Evolutionary conservation across 129 eudicot genomes (phyloP).

Genomic region (Artemisia annua): DNA sequence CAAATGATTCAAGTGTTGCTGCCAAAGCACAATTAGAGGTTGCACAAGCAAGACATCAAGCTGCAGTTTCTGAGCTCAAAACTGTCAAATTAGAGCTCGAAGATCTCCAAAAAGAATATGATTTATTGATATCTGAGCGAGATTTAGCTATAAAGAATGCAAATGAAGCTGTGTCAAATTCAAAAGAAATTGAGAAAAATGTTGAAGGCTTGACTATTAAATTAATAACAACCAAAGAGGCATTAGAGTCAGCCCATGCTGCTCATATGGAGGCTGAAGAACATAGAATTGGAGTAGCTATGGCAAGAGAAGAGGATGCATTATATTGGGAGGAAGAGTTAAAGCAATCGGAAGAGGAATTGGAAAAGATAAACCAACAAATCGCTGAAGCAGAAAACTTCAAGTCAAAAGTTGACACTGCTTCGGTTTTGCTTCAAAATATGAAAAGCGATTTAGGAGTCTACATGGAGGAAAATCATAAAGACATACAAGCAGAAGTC

Average conservation of each 20-base stretch:
- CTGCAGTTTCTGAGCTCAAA: conserved; percentile 63
- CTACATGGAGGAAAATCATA: conserved; percentile 66
- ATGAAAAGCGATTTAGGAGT: conserved; percentile 67
- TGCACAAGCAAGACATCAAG: conserved; percentile 61
- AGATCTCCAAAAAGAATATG: conserved; percentile 50
- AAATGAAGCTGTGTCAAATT: conserved; percentile 47
- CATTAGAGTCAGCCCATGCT: conserved; percentile 76
- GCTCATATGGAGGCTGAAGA: conserved; percentile 91
- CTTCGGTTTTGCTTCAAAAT: conserved; percentile 47
- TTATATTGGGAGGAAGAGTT: conserved; percentile 60
- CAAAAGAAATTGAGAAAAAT: conserved; percentile 61
- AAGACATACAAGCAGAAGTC: conserved; percentile 48
- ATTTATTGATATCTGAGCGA: conserved; percentile 42
- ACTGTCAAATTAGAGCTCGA: conserved; percentile 50
- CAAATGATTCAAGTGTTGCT: conserved; percentile 67
- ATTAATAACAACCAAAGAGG: conserved; percentile 67
- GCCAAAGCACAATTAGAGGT: conserved; percentile 88
- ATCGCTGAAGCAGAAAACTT: conserved; percentile 45
- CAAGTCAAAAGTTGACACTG: conserved; percentile 53
- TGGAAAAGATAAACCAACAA: conserved; percentile 49
- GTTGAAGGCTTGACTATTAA: conserved; percentile 81
- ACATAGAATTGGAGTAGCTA: conserved; percentile 51
- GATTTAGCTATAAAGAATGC: conserved; percentile 60
- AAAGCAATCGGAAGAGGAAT: conserved; percentile 63
- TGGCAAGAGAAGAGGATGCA: conserved; percentile 65